Conservation (phyloP, 345 rosid genomes). For the Hirschfeldia incana region DNA sequence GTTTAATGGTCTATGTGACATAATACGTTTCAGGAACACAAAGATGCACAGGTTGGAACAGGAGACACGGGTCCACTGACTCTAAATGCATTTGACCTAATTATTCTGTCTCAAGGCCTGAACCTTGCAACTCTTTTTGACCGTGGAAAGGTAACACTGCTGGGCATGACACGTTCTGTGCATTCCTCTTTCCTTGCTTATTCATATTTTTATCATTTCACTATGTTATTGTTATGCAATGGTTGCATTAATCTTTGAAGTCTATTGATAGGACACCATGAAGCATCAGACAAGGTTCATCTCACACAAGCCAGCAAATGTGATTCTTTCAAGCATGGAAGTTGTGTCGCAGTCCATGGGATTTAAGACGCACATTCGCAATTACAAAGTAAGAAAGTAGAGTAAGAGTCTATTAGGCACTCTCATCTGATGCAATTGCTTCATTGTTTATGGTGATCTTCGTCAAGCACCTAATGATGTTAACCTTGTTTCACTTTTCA, state of each 20-base stretch:
- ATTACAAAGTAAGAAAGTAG: conserved; percentile 66
- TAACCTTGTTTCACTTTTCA: conserved; percentile 32
- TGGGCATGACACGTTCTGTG: background rate
- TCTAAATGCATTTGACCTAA: conserved; percentile 94
- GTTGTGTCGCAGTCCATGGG: conserved; percentile 99
- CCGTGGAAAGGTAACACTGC: conserved; percentile 68
- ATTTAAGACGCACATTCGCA: conserved; percentile 91
- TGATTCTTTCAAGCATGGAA: conserved; percentile 93
- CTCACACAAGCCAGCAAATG: conserved; percentile 81
- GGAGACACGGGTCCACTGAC: conserved; percentile 75
- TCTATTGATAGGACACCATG: conserved; percentile 63
- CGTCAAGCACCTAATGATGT: background rate
- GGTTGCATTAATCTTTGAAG: background rate
- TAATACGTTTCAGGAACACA: conserved; percentile 52
- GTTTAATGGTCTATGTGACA: conserved; percentile 5
- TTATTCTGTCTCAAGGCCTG: conserved; percentile 89
- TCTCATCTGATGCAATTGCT: background rate
- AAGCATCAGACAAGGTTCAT: conserved; percentile 84
- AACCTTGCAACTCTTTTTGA: conserved; percentile 91
- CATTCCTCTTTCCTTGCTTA: background rate
- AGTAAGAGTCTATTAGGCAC: background rate
- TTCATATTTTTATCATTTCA: conserved; percentile 10
- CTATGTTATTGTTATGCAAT: background rate
- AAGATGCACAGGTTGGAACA: conserved; percentile 49
- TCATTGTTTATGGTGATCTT: background rate